Evolutionary conservation across 495 filamentous ascomycete species (phyloP), one percentile per base, ranked within the genome.

Genomic region (Achaetomiella virescens): DNA sequence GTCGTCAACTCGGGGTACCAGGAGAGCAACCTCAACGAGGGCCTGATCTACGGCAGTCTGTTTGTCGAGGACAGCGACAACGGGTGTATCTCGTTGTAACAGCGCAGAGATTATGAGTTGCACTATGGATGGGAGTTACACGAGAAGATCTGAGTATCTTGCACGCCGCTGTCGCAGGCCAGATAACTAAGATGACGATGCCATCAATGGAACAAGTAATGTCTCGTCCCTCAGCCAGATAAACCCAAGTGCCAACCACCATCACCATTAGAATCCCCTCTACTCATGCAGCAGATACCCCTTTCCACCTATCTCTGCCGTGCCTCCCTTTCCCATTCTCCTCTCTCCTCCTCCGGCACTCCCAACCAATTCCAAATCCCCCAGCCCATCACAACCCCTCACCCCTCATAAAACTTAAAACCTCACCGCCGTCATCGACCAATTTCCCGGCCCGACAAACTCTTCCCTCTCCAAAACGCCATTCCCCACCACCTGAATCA

Each of bases 1-100:
- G 73, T 80, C 4, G 77, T 80, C 44, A 76, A 78, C 58, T 64
- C 74, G 29, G 80, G 80, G 10, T 82, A 73, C 58, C 80, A 83
- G 53, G 69, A 76, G 57, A 68, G 57, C 17, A 66, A 68, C 17
- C 61, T 82, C 38, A 65, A 77, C 50, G 80, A 83, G 52, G 80
- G 80, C 3, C 61, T 78, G 20, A 75, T 82, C 22, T 82, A 81
- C 58, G 77, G 79, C 3, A 75, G 80, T 2, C 61, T 83, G 44
- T 83, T 83, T 54, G 56, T 82, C 37, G 80, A 83, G 61, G 75
- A 80, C 59, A 76, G 75, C 43, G 66, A 66, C 1, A 44, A 57
- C 18, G 72, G 66, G 7, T 79, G 75, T 45, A 36, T 79, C 22
- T 79, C 75, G 15, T 58, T 73, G 38, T 77, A 68, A 61, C 17